phyloP scores from a whole-genome alignment of 139 green algal species.

The Spirogloea muscicola region DNA sequence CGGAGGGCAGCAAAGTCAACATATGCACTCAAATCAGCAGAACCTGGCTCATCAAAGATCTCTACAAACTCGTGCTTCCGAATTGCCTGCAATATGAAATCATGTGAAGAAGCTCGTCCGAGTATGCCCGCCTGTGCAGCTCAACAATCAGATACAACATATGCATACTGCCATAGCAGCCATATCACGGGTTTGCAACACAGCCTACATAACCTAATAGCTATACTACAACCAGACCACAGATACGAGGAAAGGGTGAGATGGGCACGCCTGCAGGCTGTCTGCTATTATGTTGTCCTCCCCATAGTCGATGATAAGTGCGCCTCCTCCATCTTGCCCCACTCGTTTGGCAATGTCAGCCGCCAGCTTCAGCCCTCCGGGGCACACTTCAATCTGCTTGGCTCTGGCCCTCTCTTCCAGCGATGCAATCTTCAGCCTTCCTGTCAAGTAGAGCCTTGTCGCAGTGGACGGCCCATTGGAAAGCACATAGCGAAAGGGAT shows the following conservation, averaged over 20 bases:
- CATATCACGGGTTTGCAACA: no score
- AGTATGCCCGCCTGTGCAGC: no score
- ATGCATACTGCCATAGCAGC: no score
- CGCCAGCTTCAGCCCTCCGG: slow-evolving; percentile 64
- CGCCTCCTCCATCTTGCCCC: slow-evolving; percentile 64
- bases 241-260: no score
- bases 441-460: slow-evolving; percentile 59
- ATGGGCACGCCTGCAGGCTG: slow-evolving; percentile 62
- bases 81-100: slow-evolving; percentile 45
- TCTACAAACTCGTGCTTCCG: slow-evolving; percentile 61
- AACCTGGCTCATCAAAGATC: slow-evolving; percentile 71
- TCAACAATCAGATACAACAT: no score
- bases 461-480: slow-evolving; percentile 66
- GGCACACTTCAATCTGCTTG: slow-evolving; percentile 49
- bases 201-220: no score
- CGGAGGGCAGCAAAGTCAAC: slow-evolving; percentile 80
- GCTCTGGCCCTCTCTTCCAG: not conserved
- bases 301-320: slow-evolving; percentile 94
- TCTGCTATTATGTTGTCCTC: slow-evolving; percentile 64
- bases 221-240: no score
- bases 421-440: slow-evolving; percentile 49
- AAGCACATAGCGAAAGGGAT: slow-evolving; percentile 60
- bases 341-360: slow-evolving; percentile 68
- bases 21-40: slow-evolving; percentile 79
- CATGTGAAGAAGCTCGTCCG: no score